Base-by-base conservation (phyloP, 345 rosid species). In the Anastatica hierochuntica region DNA sequence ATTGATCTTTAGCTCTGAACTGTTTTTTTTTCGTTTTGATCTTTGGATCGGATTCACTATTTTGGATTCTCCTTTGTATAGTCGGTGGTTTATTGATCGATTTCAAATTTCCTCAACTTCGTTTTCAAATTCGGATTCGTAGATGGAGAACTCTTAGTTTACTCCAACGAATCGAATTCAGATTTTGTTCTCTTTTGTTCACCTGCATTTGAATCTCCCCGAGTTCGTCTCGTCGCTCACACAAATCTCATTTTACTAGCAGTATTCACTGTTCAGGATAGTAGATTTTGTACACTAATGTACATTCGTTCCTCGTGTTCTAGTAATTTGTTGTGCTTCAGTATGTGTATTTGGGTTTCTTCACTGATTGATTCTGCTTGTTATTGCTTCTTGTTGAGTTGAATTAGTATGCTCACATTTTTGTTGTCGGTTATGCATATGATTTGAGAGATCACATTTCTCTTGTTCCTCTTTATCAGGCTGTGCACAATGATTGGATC, bases 401-500 rank as follows among this genome's bases (percentile, higher is more conserved):
- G n/a, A n/a, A n/a, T n/a, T n/a, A n/a, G n/a, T n/a, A n/a, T n/a
- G n/a, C n/a, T n/a, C n/a, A n/a, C n/a, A n/a, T n/a, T n/a, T n/a
- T n/a, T n/a, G n/a, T n/a, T n/a, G n/a, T n/a, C n/a, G n/a, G n/a
- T n/a, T n/a, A n/a, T n/a, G n/a, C n/a, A n/a, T n/a, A n/a, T n/a
- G n/a, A n/a, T n/a, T n/a, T n/a, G n/a, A n/a, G n/a, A n/a, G n/a
- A n/a, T n/a, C n/a, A n/a, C n/a, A n/a, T n/a, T n/a, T n/a, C n/a
- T n/a, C n/a, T n/a, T n/a, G n/a, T n/a, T n/a, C n/a, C n/a, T n/a
- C n/a, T n/a, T 49, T 43, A 14, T 39, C 48, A 72, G 77, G 71
- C 62, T 15, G 35, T n/a, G 10, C 58, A 64, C 44, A 21, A 78
- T 78, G 83, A 70, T 78, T 48, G 83, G 83, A 54, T 75, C 83